Percentiles rank a stretch among this genome's conserved stretches.
phyloP scores from a whole-genome alignment of 331 rosid species.

The Prunus yedoensis region DNA sequence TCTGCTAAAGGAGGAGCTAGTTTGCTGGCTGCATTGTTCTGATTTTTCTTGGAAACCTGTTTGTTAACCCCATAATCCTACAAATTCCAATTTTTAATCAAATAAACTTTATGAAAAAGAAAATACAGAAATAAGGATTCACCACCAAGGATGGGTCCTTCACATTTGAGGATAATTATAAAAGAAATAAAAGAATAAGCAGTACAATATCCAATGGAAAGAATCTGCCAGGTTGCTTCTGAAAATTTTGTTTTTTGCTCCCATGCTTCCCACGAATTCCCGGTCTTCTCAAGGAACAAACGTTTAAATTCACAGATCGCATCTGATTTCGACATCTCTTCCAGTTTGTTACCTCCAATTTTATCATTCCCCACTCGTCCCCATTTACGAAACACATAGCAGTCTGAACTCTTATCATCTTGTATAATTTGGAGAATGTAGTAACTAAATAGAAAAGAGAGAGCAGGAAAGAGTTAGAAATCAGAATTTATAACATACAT shows the following conservation, averaged over 20 bases:
- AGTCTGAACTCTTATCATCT: constrained; percentile 81
- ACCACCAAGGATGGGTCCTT: constrained; percentile 7
- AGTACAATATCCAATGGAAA: constrained; percentile 92
- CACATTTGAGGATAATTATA: background rate
- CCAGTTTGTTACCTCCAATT: constrained; percentile 85
- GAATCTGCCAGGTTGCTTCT: constrained; percentile 95
- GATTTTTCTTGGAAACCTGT: constrained; percentile 53
- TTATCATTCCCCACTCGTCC: constrained; percentile 94
- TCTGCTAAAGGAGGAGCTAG: constrained; percentile 69
- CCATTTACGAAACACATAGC: constrained; percentile 94
- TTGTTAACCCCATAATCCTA: constrained; percentile 93
- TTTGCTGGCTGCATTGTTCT: constrained; percentile 44
- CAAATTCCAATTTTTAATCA: constrained; percentile 27
- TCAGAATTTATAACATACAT: background rate
- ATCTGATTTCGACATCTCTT: constrained; percentile 62
- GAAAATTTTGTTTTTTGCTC: constrained; percentile 64
- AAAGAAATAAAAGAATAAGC: constrained; percentile 13
- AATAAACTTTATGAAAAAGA: constrained; percentile 6
- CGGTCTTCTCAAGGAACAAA: constrained; percentile 91
- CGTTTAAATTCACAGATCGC: constrained; percentile 81
- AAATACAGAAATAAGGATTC: constrained; percentile 11
- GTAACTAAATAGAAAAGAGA: constrained; percentile 45
- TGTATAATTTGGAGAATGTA: constrained; percentile 88
- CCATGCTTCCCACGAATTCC: constrained; percentile 99
- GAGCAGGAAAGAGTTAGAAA: constrained; percentile 11